Conservation (phyloP, 164 flowering plant species). For the Umbellularia californica region DNA sequence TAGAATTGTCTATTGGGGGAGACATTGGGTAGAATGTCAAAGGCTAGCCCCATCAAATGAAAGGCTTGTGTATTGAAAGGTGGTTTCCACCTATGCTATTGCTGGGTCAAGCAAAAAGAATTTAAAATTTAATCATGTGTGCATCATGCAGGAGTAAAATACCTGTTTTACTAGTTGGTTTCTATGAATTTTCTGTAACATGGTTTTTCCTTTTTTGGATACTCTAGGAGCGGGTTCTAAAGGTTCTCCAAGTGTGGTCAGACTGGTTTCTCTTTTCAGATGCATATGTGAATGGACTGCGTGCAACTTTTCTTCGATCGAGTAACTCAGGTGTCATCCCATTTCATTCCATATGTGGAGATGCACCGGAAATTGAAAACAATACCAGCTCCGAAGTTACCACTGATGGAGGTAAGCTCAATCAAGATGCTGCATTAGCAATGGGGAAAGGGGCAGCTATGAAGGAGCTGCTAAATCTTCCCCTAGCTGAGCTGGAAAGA, state of each 20-base stretch:
- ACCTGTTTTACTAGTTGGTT: not conserved
- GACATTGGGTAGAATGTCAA: not conserved
- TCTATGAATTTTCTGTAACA: not conserved
- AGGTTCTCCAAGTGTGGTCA: constrained; percentile 98
- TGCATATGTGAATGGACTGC: constrained; percentile 93
- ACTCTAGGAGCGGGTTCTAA: constrained; percentile 84
- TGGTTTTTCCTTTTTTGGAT: not conserved
- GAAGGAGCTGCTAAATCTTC: constrained; percentile 73
- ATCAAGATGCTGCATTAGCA: constrained; percentile 88
- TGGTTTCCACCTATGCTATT: not conserved
- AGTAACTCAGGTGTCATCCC: constrained; percentile 80
- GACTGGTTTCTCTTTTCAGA: constrained; percentile 99
- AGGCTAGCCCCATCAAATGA: no score
- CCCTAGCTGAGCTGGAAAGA: constrained; percentile 86
- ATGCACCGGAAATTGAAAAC: constrained; percentile 78
- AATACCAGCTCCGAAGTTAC: constrained; percentile 42
- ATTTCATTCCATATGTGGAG: constrained; percentile 92
- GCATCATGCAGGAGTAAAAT: not conserved
- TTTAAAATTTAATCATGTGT: not conserved
- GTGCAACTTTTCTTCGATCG: constrained; percentile 90
- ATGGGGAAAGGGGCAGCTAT: constrained; percentile 95
- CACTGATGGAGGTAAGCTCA: constrained; percentile 41
- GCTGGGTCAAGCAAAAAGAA: not conserved
- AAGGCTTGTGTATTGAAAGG: not conserved
- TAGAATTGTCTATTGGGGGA: not conserved